A percentile compares a stretch with the other conserved stretches of the same genome.
phyloP scores from a whole-genome alignment of 805 yeast genomes.

The Candida schatavii region DNA sequence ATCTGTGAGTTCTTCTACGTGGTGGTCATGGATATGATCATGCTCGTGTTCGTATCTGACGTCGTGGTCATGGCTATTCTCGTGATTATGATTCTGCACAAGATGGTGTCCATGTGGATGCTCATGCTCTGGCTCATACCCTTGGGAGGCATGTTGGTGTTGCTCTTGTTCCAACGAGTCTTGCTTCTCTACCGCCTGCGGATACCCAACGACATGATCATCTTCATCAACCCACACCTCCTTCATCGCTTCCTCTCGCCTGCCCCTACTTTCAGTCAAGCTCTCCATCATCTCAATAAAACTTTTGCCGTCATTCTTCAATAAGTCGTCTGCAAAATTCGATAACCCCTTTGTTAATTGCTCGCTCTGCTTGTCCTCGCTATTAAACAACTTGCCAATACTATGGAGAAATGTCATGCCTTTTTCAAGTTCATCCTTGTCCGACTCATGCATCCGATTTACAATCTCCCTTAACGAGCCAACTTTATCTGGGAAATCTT shows the following conservation, averaged over 20 bases:
- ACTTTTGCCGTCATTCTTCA: slow-evolving; percentile 73
- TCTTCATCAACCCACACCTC: slow-evolving; percentile 7
- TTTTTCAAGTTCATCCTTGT: slow-evolving; percentile 22
- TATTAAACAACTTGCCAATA: slow-evolving; percentile 19
- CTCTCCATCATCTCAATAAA: slow-evolving; percentile 80
- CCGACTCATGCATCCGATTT: slow-evolving; percentile 23
- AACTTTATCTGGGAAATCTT: slow-evolving; percentile 23
- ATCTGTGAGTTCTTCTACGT: slow-evolving; percentile 25
- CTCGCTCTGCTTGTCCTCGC: not conserved
- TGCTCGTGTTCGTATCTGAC: slow-evolving; percentile 21
- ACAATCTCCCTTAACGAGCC: slow-evolving; percentile 24
- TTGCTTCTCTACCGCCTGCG: not conserved
- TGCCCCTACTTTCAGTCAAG: slow-evolving; percentile 52
- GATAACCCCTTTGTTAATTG: slow-evolving; percentile 18
- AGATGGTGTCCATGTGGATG: not conserved
- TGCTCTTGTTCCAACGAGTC: not conserved
- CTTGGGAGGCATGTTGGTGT: not conserved
- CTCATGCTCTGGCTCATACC: not conserved
- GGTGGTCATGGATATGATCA: slow-evolving; percentile 21
- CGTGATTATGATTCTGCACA: not conserved
- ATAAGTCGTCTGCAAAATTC: slow-evolving; percentile 69
- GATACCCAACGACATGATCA: slow-evolving; percentile 1
- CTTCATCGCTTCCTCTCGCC: slow-evolving; percentile 22
- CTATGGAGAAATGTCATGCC: slow-evolving; percentile 22
- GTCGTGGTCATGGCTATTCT: slow-evolving; percentile 6